phyloP scores from a whole-genome alignment of 129 eudicot species.

The Arctium lappa region DNA sequence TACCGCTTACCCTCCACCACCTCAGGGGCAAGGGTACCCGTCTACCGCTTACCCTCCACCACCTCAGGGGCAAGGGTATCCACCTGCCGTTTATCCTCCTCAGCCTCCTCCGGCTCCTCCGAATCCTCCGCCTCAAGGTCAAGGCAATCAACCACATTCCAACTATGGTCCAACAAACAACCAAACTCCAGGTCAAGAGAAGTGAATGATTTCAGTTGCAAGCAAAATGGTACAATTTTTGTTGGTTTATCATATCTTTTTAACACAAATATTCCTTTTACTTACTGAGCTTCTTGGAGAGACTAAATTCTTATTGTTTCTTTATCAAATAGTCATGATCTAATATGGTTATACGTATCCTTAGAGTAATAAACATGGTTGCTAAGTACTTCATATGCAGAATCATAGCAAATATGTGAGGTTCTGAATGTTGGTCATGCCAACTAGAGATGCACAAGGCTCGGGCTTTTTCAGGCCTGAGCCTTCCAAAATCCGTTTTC shows the following conservation, averaged over 20 bases:
- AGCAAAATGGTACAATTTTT: neutral
- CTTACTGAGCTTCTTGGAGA: neutral
- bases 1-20: constrained; percentile 11
- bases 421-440: neutral
- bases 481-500: neutral
- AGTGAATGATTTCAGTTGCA: neutral
- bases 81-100: constrained; percentile 15
- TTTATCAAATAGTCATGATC: neutral
- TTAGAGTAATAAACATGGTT: neutral
- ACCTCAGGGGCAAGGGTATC: constrained; percentile 8
- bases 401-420: neutral
- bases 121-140: constrained; percentile 21
- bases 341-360: neutral
- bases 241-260: neutral
- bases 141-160: constrained; percentile 22
- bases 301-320: neutral
- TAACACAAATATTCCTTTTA: neutral
- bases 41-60: constrained; percentile 10
- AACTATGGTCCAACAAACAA: neutral
- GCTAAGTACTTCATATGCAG: neutral
- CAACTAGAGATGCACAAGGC: neutral
- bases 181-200: constrained; percentile 9
- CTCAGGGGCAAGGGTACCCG: constrained; percentile 6
- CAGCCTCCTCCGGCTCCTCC: constrained; percentile 20
- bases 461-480: neutral